Base-by-base conservation (phyloP, 2,329 filamentous ascomycete genomes). In the Trichoderma aggressivum region DNA sequence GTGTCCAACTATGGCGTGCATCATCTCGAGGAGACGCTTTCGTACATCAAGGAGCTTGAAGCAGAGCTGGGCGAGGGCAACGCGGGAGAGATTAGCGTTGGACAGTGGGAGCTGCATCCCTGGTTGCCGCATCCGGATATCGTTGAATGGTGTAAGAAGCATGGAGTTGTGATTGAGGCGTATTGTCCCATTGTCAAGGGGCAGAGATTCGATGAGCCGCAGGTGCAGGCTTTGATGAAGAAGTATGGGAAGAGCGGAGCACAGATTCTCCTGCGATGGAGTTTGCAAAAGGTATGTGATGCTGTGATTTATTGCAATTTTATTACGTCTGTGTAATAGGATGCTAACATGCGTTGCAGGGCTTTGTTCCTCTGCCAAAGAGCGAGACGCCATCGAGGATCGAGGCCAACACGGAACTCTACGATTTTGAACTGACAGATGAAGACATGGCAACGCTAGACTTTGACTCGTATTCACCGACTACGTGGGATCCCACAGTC, bases 1-100 rank as follows among this genome's bases (percentile, higher is more conserved):
- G 91, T 93, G 66, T 92, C 90, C 78, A 94, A 94, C 77, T 94
- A 88, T 75, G 89, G 90, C 3, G 86, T 90, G 61, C 84, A 86
- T 56, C 89, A 92, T 76, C 87, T 94, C 28, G 87, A 93, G 76
- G 89, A 91, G 79, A 84, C 93, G 83, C 90, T 88, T 79, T 78
- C 80, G 32, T 90, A 88, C 78, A 90, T 90, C n/a, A 86, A 85
- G 60, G 81, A 69, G 12, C 65, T 69, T 14, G 65, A 69, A 14
- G 65, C 8, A 7, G 65, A 69, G 36, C 11, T 69, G 3, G 65
- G 65, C 6, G 12, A 69, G 21, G 65, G 65, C 5, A 69, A 69
- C 6, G 65, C 65, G 92, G 86, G 90, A 91, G 78, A 78, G 84
- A 56, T 69, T 28, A 69, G 65, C 5, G 65, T 71, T 16, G 65